phyloP scores from a whole-genome alignment of 371 early-diverging fungal genomes.

The Mucor velutinosus region DNA sequence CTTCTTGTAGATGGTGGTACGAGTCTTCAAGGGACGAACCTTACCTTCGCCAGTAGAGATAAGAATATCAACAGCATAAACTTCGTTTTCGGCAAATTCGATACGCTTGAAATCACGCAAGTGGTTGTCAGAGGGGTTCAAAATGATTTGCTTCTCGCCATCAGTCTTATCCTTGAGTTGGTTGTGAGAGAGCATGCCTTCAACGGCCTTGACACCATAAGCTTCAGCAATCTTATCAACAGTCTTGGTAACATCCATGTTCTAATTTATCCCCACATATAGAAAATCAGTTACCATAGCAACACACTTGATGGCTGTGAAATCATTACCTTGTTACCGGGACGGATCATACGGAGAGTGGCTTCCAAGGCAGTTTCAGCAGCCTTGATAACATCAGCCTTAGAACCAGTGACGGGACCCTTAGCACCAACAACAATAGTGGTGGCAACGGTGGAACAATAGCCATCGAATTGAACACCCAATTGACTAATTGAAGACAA shows the following conservation, averaged over 20 bases:
- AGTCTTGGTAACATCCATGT: slow-evolving; percentile 79
- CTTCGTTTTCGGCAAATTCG: slow-evolving; percentile 87
- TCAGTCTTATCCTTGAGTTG: slow-evolving; percentile 85
- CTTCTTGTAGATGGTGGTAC: slow-evolving; percentile 94
- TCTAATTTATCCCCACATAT: slow-evolving; percentile 25
- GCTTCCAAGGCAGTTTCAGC: slow-evolving; percentile 86
- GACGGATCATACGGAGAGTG: slow-evolving; percentile 83
- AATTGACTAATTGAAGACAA: slow-evolving; percentile 63
- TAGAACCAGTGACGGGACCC: slow-evolving; percentile 81
- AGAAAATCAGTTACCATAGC: background rate
- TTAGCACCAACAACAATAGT: slow-evolving; percentile 90
- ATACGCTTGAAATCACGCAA: slow-evolving; percentile 70
- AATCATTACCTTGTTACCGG: slow-evolving; percentile 70
- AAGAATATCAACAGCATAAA: slow-evolving; percentile 84
- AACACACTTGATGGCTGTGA: background rate
- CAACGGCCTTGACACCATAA: slow-evolving; percentile 86
- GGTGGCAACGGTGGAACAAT: slow-evolving; percentile 83
- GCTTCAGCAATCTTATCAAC: slow-evolving; percentile 80
- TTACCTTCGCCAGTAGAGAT: slow-evolving; percentile 91
- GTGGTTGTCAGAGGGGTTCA: slow-evolving; percentile 85
- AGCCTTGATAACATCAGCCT: slow-evolving; percentile 90
- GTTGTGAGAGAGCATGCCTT: slow-evolving; percentile 91
- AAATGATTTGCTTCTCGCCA: slow-evolving; percentile 89
- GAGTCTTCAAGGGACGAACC: slow-evolving; percentile 66
- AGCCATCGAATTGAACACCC: slow-evolving; percentile 96